phyloP scores from a whole-genome alignment of 2,329 filamentous ascomycete genomes.

The Aspergillus unguis region DNA sequence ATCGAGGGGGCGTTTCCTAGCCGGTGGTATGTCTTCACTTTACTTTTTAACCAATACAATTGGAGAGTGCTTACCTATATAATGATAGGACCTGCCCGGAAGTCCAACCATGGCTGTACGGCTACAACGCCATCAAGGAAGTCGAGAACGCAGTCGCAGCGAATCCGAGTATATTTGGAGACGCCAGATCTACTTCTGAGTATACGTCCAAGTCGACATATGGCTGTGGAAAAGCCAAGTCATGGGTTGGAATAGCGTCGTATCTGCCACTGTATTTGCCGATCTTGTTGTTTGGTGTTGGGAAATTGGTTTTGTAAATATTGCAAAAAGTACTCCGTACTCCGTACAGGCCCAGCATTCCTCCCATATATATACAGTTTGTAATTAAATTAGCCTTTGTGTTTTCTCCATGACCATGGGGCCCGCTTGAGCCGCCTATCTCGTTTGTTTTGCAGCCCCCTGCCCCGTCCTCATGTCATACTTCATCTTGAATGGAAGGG shows the following conservation, averaged over 20 bases:
- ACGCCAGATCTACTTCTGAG: no score
- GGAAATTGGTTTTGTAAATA: neutral
- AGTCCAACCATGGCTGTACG: slow-evolving; percentile 63
- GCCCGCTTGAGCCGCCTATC: no score
- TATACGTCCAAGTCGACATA: neutral
- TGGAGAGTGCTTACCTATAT: neutral
- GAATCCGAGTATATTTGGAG: slow-evolving; percentile 22
- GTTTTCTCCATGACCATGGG: no score
- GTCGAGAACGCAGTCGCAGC: slow-evolving; percentile 42
- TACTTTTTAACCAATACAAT: neutral
- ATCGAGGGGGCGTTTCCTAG: slow-evolving; percentile 58
- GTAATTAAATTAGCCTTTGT: neutral
- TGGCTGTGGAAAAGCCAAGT: neutral
- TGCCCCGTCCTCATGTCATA: no score
- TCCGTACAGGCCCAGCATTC: no score
- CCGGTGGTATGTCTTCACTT: slow-evolving; percentile 46
- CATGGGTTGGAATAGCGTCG: neutral
- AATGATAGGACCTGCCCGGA: slow-evolving; percentile 54
- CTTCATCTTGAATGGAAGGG: no score
- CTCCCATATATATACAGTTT: no score
- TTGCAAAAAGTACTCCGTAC: neutral
- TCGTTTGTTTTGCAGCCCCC: no score
- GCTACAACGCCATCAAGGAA: slow-evolving; percentile 60
- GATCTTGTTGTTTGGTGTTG: neutral
- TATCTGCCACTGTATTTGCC: slow-evolving; percentile 1